A percentile compares a stretch with the other conserved stretches of the same genome.
Conservation (phyloP, 106 monocot genomes). For the Chionographis japonica region DNA sequence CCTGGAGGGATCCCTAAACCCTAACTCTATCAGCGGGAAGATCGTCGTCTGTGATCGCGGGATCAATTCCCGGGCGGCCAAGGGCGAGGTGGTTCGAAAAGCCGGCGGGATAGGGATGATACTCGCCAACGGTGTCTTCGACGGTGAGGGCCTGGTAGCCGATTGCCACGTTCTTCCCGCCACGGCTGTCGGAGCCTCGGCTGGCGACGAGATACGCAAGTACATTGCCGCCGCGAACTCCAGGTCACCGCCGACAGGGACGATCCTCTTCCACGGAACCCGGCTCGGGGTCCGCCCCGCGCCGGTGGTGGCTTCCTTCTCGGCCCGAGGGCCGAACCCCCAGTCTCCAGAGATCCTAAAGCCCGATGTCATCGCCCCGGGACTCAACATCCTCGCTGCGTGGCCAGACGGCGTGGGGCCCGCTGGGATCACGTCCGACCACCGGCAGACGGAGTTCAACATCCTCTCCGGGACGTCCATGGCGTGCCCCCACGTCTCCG, state of each 20-base stretch:
- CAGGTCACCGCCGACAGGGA: slow-evolving; percentile 48
- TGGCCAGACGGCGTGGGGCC: slow-evolving; percentile 84
- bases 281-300: slow-evolving; percentile 68
- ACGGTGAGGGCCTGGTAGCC: slow-evolving; percentile 85
- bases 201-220: slow-evolving; percentile 54
- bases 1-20: slow-evolving; percentile 74
- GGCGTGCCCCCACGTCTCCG: slow-evolving; percentile 93
- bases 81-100: slow-evolving; percentile 68
- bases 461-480: slow-evolving; percentile 92
- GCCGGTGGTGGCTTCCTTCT: slow-evolving; percentile 81
- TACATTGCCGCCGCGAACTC: slow-evolving; percentile 44
- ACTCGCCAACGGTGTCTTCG: slow-evolving; percentile 74
- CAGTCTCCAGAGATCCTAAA: slow-evolving; percentile 86
- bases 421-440: slow-evolving; percentile 66
- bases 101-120: slow-evolving; percentile 82
- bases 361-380: slow-evolving; percentile 83
- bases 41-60: slow-evolving; percentile 82
- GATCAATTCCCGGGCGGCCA: slow-evolving; percentile 66
- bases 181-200: slow-evolving; percentile 62
- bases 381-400: slow-evolving; percentile 84
- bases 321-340: slow-evolving; percentile 81
- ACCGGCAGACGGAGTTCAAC: slow-evolving; percentile 76
- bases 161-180: slow-evolving; percentile 85
- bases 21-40: slow-evolving; percentile 28
- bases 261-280: slow-evolving; percentile 65